phyloP scores from a whole-genome alignment of 2,329 filamentous ascomycete genomes.

The Venturia aucupariae region DNA sequence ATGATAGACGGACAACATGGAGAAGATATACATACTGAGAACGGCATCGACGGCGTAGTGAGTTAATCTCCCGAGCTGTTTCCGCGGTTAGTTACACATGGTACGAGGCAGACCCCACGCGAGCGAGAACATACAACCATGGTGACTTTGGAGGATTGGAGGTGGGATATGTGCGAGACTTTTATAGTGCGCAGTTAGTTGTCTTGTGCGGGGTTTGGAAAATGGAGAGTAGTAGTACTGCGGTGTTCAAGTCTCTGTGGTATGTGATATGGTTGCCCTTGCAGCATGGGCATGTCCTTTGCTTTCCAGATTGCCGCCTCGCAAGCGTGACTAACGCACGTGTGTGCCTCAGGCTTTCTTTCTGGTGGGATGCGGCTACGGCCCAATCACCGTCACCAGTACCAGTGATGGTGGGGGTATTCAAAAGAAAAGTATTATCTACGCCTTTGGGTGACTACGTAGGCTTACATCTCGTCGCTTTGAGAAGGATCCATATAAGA shows the following conservation, averaged over 20 bases:
- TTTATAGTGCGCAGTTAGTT: not conserved
- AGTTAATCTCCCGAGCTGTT: conserved; percentile 65
- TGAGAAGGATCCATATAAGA: not conserved
- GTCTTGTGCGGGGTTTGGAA: not conserved
- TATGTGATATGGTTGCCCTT: not conserved
- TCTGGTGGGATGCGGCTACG: not conserved
- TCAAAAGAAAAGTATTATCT: not conserved
- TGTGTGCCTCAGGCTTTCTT: not conserved
- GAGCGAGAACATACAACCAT: conserved; percentile 12
- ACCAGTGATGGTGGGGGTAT: not conserved
- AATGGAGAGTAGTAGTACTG: not conserved
- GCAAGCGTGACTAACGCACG: not conserved
- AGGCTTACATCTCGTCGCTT: not conserved
- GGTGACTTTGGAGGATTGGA: not conserved
- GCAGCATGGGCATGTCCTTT: no score
- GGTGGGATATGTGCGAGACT: not conserved
- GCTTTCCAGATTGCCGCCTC: not conserved
- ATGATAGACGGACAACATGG: conserved; percentile 18
- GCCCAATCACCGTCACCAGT: no score
- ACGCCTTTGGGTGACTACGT: not conserved
- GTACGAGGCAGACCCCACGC: not conserved
- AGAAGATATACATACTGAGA: conserved; percentile 54
- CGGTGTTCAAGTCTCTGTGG: not conserved
- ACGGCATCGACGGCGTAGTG: conserved; percentile 97
- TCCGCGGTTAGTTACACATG: conserved; percentile 4